These are phyloP conservation scores for Leptomonas pyrrhocoris DNA, from an alignment of 208 protist species.

Conservation along the genomic window DNA sequence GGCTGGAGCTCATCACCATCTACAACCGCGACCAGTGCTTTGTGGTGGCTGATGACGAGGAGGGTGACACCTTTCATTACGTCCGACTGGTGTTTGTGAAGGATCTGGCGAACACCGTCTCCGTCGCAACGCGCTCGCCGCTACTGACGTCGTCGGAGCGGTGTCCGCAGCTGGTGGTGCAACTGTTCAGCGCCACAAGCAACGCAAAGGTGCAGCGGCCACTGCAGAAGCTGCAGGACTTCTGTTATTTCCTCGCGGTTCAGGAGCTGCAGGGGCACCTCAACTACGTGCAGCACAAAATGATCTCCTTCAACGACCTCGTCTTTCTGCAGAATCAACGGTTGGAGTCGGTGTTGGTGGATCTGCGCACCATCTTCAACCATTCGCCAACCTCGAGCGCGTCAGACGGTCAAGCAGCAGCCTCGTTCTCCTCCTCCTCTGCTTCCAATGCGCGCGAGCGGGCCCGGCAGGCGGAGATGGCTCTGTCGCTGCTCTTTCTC, in stretches of 20 bases:
- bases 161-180: conserved; percentile 78
- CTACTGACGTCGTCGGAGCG: conserved; percentile 54
- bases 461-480: conserved; percentile 35
- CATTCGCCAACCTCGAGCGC: neutral
- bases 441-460: neutral
- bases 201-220: conserved; percentile 64
- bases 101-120: conserved; percentile 57
- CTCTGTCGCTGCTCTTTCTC: conserved; percentile 66
- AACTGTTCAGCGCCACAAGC: conserved; percentile 80
- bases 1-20: conserved; percentile 82
- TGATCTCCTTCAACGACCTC: conserved; percentile 84
- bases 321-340: conserved; percentile 83
- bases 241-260: conserved; percentile 85
- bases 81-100: conserved; percentile 87
- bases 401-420: neutral
- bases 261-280: conserved; percentile 88
- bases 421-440: conserved; percentile 1
- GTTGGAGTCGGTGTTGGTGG: conserved; percentile 55
- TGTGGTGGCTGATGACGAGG: conserved; percentile 80
- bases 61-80: conserved; percentile 87
- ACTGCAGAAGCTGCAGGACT: conserved; percentile 82
- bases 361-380: conserved; percentile 31
- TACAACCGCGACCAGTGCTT: conserved; percentile 90
- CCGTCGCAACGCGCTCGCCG: conserved; percentile 50
- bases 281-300: conserved; percentile 86